Evolutionary conservation across 495 filamentous ascomycete genomes (phyloP).

Genomic region (Lepidopterella palustris): DNA sequence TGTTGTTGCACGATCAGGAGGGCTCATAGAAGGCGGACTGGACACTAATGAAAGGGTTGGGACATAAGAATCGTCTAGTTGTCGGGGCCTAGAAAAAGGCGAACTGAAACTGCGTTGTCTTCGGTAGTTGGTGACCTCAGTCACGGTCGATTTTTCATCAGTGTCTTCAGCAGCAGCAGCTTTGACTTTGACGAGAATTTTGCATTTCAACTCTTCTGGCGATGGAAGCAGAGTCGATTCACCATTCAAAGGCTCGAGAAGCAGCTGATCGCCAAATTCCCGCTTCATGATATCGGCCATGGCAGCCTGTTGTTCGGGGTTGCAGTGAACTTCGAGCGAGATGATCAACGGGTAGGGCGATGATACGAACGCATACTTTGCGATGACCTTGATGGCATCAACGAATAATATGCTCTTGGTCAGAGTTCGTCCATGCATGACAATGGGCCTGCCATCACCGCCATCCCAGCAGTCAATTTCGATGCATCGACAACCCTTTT

Average conservation of each 20-base stretch:
- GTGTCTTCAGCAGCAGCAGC: slow-evolving; percentile 45
- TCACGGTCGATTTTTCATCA: slow-evolving; percentile 14
- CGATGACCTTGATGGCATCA: slow-evolving; percentile 86
- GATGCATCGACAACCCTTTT: slow-evolving; percentile 84
- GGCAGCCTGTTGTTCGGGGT: slow-evolving; percentile 66
- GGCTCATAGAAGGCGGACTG: slow-evolving; percentile 44
- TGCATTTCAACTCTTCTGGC: slow-evolving; percentile 73
- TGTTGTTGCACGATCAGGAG: slow-evolving; percentile 37
- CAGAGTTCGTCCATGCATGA: slow-evolving; percentile 83
- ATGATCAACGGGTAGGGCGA: slow-evolving; percentile 82
- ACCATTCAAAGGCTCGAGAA: slow-evolving; percentile 61
- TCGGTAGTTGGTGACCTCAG: slow-evolving; percentile 40
- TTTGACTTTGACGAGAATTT: slow-evolving; percentile 92
- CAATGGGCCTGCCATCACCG: slow-evolving; percentile 72
- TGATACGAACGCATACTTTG: slow-evolving; percentile 81
- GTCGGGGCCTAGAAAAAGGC: slow-evolving; percentile 39
- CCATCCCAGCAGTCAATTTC: slow-evolving; percentile 99
- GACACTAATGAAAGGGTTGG: slow-evolving; percentile 48
- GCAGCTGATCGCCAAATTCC: slow-evolving; percentile 68
- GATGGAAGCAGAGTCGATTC: slow-evolving; percentile 62
- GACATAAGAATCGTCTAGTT: slow-evolving; percentile 48
- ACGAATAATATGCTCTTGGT: slow-evolving; percentile 79
- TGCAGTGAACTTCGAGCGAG: slow-evolving; percentile 94
- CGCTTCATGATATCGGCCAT: slow-evolving; percentile 91
- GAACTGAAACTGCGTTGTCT: slow-evolving; percentile 79